Evolutionary conservation across 371 early-diverging fungal genomes (phyloP).

Genomic region (Mortierella sp.): DNA sequence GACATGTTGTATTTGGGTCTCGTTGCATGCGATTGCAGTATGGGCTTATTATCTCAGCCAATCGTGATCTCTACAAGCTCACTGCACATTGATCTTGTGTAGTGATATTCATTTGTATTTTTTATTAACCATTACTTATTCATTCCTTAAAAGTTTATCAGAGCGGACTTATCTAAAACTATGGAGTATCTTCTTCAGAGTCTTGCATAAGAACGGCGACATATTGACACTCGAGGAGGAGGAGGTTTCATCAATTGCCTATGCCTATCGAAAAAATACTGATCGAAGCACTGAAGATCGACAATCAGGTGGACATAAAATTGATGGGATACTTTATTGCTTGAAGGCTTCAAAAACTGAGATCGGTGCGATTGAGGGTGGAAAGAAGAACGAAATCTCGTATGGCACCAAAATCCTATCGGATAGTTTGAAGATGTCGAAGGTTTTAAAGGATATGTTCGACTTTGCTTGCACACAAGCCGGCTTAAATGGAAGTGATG

Average conservation of each 20-base stretch:
- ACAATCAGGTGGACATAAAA: not conserved
- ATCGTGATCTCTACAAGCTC: too few species aligned
- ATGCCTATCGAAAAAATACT: conserved; percentile 5
- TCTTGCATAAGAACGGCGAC: not conserved
- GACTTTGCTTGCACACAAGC: not conserved
- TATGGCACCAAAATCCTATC: conserved; percentile 1
- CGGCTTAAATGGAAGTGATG: conserved; percentile 3
- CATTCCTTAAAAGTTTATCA: not conserved
- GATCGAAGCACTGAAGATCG: not conserved
- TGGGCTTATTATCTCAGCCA: too few species aligned
- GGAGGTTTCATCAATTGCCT: conserved; percentile 1
- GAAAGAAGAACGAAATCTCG: not conserved
- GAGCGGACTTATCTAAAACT: not conserved
- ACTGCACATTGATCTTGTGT: too few species aligned
- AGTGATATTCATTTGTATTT: too few species aligned
- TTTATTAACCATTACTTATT: too few species aligned
- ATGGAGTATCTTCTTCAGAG: not conserved
- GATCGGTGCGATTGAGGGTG: conserved; percentile 5
- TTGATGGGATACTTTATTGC: conserved; percentile 5
- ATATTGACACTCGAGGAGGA: conserved; percentile 4
- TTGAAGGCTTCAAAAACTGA: conserved; percentile 5
- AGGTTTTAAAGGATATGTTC: conserved; percentile 1
- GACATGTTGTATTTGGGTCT: too few species aligned
- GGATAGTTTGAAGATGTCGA: conserved; percentile 4
- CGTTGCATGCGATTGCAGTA: too few species aligned